Evolutionary conservation across 768 basidiomycete genomes (phyloP).

Genomic region (Boletus subcaerulescens): DNA sequence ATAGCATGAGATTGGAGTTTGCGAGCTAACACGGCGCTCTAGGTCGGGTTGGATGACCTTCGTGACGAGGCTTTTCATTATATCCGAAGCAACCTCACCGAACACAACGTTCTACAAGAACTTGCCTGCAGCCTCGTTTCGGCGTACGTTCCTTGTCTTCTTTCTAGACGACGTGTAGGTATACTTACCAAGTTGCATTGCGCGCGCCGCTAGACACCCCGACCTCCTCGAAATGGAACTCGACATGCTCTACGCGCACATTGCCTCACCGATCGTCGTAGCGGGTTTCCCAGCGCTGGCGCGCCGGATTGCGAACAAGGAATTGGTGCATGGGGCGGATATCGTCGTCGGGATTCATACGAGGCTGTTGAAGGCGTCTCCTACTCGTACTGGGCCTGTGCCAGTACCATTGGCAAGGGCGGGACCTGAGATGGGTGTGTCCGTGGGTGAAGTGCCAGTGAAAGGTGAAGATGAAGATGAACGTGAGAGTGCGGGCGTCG

Average conservation of each 20-base stretch:
- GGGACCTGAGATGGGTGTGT: too few relatives aligned
- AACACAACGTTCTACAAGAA: conserved; percentile 25
- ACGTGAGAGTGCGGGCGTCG: too few relatives aligned
- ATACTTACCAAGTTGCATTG: background rate
- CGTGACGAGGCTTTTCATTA: conserved; percentile 12
- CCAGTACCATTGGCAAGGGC: too few relatives aligned
- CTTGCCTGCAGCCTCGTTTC: conserved; percentile 18
- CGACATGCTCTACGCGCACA: conserved; percentile 9
- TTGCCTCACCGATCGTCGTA: conserved; percentile 1
- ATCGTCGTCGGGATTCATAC: conserved; percentile 19
- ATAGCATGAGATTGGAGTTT: background rate
- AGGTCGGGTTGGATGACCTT: conserved; percentile 23
- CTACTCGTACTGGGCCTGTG: too few relatives aligned
- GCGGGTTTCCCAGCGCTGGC: conserved; percentile 10
- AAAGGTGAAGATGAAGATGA: too few relatives aligned
- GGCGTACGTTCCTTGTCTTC: background rate
- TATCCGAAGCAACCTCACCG: conserved; percentile 17
- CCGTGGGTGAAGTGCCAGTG: too few relatives aligned
- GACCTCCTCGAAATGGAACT: conserved; percentile 16
- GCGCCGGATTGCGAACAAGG: conserved; percentile 13
- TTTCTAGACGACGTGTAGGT: background rate
- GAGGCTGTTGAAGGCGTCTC: conserved; percentile 7
- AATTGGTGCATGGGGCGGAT: conserved; percentile 20
- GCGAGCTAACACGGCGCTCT: background rate
- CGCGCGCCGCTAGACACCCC: conserved; percentile 3